A percentile compares a stretch with the other conserved stretches of the same genome.
Evolutionary conservation across 495 filamentous ascomycete genomes (phyloP).

Genomic region (Aspergillus kassunensis): DNA sequence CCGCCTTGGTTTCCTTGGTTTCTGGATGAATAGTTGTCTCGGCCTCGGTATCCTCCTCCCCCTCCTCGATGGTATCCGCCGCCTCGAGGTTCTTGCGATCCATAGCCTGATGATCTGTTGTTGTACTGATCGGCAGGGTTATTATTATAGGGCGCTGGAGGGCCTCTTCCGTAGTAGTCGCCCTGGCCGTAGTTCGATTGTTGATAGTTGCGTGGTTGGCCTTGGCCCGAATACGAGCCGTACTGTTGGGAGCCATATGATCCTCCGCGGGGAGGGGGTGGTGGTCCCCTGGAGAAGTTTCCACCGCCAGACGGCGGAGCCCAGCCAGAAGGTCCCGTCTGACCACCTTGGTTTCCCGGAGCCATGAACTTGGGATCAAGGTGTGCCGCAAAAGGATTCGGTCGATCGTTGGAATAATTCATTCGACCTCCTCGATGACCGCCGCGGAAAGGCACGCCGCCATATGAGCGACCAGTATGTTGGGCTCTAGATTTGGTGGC

Average conservation of each 20-base stretch:
- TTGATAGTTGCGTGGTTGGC: conserved; percentile 26
- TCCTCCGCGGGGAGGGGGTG: conserved; percentile 40
- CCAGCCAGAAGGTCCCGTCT: conserved; percentile 34
- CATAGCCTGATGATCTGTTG: conserved; percentile 23
- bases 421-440: conserved; percentile 51
- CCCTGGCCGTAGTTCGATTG: conserved; percentile 19
- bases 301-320: conserved; percentile 28
- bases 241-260: conserved; percentile 17
- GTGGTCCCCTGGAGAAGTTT: conserved; percentile 38
- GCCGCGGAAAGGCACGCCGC: conserved; percentile 57
- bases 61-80: conserved; percentile 18
- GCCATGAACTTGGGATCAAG: conserved; percentile 49
- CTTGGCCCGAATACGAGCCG: conserved; percentile 1
- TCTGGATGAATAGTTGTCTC: conserved; percentile 26
- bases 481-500: conserved; percentile 57
- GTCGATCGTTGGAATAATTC: conserved; percentile 40
- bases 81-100: conserved; percentile 24
- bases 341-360: conserved; percentile 26
- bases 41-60: conserved; percentile 27
- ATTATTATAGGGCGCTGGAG: conserved; percentile 26
- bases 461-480: conserved; percentile 57
- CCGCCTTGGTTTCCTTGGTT: conserved; percentile 33
- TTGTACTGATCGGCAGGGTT: conserved; percentile 16
- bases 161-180: conserved; percentile 28
- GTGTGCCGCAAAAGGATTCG: conserved; percentile 54